These are phyloP conservation scores for Curvularia sp. DNA, from an alignment of 2,329 filamentous ascomycete genomes.

Conservation along the genomic window DNA sequence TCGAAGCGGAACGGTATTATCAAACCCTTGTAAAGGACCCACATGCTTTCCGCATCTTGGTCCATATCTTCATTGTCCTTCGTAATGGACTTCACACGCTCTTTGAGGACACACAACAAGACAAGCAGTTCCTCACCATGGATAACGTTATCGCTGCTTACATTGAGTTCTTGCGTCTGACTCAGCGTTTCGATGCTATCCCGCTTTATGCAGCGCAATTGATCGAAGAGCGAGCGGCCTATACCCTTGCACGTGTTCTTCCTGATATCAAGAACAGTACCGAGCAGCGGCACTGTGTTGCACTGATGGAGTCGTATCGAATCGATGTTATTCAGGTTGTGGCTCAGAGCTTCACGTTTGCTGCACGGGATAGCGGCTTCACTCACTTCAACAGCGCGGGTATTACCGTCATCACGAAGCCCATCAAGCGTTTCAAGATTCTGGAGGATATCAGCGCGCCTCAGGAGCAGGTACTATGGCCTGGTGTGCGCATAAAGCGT, in stretches of 20 bases:
- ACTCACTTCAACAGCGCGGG: constrained; percentile 34
- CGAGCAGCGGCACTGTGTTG: constrained; percentile 72
- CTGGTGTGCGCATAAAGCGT: constrained; percentile 69
- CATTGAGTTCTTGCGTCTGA: constrained; percentile 77
- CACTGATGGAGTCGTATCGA: constrained; percentile 75
- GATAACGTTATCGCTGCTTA: constrained; percentile 84
- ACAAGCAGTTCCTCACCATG: constrained; percentile 52
- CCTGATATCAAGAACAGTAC: constrained; percentile 72
- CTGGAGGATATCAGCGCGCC: constrained; percentile 57
- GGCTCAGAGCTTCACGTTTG: constrained; percentile 67
- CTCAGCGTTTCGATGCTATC: constrained; percentile 72
- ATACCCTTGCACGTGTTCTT: constrained; percentile 77
- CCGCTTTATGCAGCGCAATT: constrained; percentile 89
- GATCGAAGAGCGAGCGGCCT: constrained; percentile 67
- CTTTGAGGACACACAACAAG: constrained; percentile 17
- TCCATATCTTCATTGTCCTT: constrained; percentile 70
- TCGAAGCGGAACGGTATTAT: constrained; percentile 37
- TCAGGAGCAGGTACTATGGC: constrained; percentile 53
- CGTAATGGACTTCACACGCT: constrained; percentile 54
- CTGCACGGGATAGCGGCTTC: constrained; percentile 35
- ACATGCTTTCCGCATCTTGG: constrained; percentile 55
- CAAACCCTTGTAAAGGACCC: constrained; percentile 50
- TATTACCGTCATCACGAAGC: constrained; percentile 32
- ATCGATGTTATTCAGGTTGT: constrained; percentile 78
- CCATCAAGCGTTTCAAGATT: constrained; percentile 52